These are phyloP conservation scores for Fusarium sp. DNA, from an alignment of 2,329 filamentous ascomycete species.

Conservation along the genomic window DNA sequence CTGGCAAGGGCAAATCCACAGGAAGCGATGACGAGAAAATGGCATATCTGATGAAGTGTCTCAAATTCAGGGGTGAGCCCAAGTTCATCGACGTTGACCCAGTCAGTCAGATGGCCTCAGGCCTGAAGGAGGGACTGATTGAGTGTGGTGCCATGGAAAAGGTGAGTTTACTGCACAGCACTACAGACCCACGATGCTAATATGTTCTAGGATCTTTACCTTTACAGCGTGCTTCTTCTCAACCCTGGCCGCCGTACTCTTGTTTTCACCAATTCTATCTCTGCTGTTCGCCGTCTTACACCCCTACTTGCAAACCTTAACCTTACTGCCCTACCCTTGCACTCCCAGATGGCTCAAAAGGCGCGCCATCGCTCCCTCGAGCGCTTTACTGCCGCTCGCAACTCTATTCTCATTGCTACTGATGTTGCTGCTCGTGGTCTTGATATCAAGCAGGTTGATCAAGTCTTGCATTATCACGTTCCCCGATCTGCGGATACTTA, in stretches of 20 bases:
- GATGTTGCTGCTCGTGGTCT: conserved; percentile 94
- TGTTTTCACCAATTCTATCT: conserved; percentile 96
- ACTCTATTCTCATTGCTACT: conserved; percentile 85
- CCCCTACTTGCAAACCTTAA: conserved; percentile 87
- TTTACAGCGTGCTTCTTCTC: conserved; percentile 88
- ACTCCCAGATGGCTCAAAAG: conserved; percentile 97
- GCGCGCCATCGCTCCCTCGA: conserved; percentile 93
- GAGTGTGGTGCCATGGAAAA: conserved; percentile 96
- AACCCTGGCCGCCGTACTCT: conserved; percentile 85
- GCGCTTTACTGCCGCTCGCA: conserved; percentile 79
- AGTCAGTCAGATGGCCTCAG: conserved; percentile 85
- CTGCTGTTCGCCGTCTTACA: conserved; percentile 86
- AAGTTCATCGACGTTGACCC: conserved; percentile 95
- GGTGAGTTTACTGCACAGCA: conserved; percentile 59
- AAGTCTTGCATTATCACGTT: conserved; percentile 95
- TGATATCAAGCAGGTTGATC: conserved; percentile 89
- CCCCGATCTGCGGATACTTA: conserved; percentile 93
- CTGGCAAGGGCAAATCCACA: conserved; percentile 75
- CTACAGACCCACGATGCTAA: conserved; percentile 8
- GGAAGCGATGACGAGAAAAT: conserved; percentile 81
- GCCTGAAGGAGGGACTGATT: conserved; percentile 88
- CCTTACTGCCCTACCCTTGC: conserved; percentile 80
- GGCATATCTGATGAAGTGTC: conserved; percentile 90
- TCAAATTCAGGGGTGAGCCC: conserved; percentile 88
- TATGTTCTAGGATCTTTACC: conserved; percentile 79